phyloP scores from a whole-genome alignment of 768 basidiomycete genomes.

The Nevesoporus exiguus region DNA sequence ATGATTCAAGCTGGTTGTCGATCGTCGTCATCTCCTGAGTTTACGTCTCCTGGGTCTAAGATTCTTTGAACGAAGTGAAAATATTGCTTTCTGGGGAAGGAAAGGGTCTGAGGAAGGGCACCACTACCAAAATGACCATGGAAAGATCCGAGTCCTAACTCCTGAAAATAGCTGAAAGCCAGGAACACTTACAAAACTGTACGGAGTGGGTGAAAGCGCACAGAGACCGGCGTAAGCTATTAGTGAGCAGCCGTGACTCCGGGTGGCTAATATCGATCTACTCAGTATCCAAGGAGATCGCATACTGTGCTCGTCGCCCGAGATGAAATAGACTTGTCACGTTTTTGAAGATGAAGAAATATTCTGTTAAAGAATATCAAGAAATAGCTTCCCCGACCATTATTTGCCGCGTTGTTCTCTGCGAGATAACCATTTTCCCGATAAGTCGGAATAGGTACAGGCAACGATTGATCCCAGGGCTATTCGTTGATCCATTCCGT shows the following conservation, averaged over 20 bases:
- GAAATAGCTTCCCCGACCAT: no score
- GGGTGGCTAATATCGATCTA: background rate
- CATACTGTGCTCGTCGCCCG: no score
- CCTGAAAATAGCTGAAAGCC: background rate
- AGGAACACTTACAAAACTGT: background rate
- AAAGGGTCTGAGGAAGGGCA: background rate
- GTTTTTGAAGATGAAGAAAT: no score
- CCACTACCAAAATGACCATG: background rate
- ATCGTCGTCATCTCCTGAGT: background rate
- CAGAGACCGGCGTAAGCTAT: background rate
- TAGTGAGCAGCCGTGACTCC: no score
- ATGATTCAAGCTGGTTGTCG: constrained; percentile 5
- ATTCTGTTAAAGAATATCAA: no score
- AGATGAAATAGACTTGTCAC: no score
- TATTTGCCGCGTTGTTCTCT: no score
- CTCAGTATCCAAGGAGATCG: no score
- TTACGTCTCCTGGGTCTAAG: background rate
- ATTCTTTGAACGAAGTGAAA: background rate
- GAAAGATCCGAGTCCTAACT: background rate
- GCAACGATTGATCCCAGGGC: background rate
- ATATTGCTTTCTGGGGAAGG: background rate
- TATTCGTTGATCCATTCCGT: no score
- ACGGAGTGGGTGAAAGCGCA: background rate
- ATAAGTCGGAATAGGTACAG: background rate
- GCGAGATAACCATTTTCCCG: no score